A percentile compares a stretch with the other conserved stretches of the same genome.
Conservation (phyloP, 768 basidiomycete genomes). For the Fomitopsis serialis region DNA sequence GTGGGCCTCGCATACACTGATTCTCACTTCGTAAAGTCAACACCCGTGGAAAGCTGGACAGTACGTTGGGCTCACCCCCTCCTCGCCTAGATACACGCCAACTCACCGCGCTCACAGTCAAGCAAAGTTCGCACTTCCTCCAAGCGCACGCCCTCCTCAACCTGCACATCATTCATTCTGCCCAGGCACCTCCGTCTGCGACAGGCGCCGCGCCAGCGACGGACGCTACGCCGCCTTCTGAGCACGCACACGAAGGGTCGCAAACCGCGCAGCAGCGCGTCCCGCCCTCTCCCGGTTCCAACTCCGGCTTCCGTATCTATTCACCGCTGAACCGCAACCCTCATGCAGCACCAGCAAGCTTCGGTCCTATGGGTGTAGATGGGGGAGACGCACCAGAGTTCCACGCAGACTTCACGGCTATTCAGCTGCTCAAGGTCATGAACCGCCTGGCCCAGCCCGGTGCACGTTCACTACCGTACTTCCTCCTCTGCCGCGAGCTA, state of each 20-base stretch:
- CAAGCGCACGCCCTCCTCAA: constrained; percentile 83
- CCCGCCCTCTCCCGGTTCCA: constrained; percentile 16
- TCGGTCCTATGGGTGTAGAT: constrained; percentile 9
- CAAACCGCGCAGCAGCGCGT: constrained; percentile 18
- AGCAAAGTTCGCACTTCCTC: constrained; percentile 76
- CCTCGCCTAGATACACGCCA: background rate
- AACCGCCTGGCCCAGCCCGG: constrained; percentile 63
- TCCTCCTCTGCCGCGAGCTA: constrained; percentile 77
- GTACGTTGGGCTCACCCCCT: constrained; percentile 35
- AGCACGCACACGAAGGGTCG: constrained; percentile 16
- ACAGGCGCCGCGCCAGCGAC: constrained; percentile 20
- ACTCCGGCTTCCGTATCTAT: constrained; percentile 31
- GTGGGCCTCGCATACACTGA: background rate
- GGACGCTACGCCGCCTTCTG: constrained; percentile 17
- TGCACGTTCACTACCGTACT: constrained; percentile 67
- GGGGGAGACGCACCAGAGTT: constrained; percentile 37
- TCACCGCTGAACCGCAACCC: constrained; percentile 25
- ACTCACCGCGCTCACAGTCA: constrained; percentile 40
- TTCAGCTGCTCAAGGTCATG: constrained; percentile 80
- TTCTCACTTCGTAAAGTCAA: constrained; percentile 45
- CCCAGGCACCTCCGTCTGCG: constrained; percentile 41
- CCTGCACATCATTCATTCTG: constrained; percentile 82
- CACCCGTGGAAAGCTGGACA: constrained; percentile 62
- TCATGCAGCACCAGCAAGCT: constrained; percentile 18
- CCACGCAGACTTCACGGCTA: constrained; percentile 66